Evolutionary conservation across 2,329 filamentous ascomycete species (phyloP).

Genomic region (Apiospora pterosperma): DNA sequence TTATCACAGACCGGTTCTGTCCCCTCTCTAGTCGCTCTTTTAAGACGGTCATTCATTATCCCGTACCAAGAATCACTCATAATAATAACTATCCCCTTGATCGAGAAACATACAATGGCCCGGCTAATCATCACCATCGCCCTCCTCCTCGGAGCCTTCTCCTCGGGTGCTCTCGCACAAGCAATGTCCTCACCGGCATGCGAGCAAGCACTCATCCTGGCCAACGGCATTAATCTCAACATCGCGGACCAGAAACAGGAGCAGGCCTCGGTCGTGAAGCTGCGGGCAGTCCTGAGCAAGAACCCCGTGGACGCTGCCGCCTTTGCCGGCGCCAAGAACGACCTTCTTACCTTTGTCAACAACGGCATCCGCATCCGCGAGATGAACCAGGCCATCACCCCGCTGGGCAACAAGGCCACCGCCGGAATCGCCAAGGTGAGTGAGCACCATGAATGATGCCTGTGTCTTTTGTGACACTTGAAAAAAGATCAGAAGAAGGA

Average conservation of each 20-base stretch:
- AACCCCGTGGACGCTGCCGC: constrained; percentile 10
- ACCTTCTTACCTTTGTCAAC: constrained; percentile 17
- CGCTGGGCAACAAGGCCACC: constrained; percentile 10
- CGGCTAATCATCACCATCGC: neutral
- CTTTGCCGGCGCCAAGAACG: constrained; percentile 13
- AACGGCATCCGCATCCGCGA: constrained; percentile 19
- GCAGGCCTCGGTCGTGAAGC: constrained; percentile 11
- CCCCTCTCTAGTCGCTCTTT: neutral
- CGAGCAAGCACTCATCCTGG: constrained; percentile 15
- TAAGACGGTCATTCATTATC: neutral
- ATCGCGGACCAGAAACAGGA: constrained; percentile 20
- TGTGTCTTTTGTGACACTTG: neutral
- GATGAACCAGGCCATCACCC: constrained; percentile 18
- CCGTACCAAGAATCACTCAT: neutral
- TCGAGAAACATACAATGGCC: neutral
- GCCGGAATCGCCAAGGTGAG: constrained; percentile 14
- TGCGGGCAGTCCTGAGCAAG: constrained; percentile 7
- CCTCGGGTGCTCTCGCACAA: neutral
- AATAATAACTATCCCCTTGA: neutral
- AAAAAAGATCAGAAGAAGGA: neutral
- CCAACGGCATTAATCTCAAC: constrained; percentile 19
- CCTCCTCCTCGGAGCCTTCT: neutral
- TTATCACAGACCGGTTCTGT: neutral
- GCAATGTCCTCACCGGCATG: constrained; percentile 6
- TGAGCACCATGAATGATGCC: neutral